phyloP scores from a whole-genome alignment of 129 eudicot genomes.

The Logfia minima region DNA sequence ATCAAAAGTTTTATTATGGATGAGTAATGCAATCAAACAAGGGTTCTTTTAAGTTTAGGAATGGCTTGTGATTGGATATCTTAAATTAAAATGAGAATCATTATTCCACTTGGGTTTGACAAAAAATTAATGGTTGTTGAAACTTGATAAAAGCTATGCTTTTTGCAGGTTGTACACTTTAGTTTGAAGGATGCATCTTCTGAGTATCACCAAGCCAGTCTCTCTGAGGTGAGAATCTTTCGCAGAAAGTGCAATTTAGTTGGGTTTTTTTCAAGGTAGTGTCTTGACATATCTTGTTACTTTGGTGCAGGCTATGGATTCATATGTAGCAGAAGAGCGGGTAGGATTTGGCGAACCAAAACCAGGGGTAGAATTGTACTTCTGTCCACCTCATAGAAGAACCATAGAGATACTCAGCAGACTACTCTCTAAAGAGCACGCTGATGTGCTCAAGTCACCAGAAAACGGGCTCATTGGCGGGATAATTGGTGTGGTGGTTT shows the following conservation, averaged over 20 bases:
- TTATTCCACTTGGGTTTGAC: background rate
- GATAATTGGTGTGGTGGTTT: conserved; percentile 62
- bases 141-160: conserved; percentile 5
- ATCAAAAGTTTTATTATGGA: background rate
- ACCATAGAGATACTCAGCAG: conserved; percentile 52
- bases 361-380: conserved; percentile 67
- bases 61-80: too few species aligned
- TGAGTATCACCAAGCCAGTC: conserved; percentile 38
- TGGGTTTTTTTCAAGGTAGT: background rate
- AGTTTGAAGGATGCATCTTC: conserved; percentile 49
- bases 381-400: conserved; percentile 58
- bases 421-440: conserved; percentile 44
- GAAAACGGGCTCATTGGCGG: conserved; percentile 58
- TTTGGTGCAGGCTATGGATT: conserved; percentile 53
- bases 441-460: conserved; percentile 34
- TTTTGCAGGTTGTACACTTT: conserved; percentile 60
- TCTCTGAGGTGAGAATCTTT: conserved; percentile 49
- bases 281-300: background rate
- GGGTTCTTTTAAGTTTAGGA: too few species aligned
- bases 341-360: conserved; percentile 81
- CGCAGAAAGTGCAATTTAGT: background rate
- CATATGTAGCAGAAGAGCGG: conserved; percentile 63
- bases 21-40: background rate
- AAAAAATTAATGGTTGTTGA: background rate
- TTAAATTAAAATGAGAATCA: background rate